Base-by-base conservation (phyloP, 2,329 filamentous ascomycete species). In the Phyllosticta citribraziliensis region DNA sequence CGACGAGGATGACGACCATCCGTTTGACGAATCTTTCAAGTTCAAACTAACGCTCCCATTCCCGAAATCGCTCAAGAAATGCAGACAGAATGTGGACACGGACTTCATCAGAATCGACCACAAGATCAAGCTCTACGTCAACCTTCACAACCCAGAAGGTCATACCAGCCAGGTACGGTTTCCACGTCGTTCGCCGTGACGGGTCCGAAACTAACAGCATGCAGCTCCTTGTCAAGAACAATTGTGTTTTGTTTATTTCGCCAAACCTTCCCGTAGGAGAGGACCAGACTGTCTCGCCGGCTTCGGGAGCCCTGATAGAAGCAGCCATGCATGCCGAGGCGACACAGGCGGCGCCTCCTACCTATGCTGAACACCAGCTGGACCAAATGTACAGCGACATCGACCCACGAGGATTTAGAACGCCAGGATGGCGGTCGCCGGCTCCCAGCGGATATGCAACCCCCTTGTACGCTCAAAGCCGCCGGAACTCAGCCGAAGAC, bases 231-330 rank as follows among this genome's bases (percentile, higher is more conserved):
- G 93, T 93, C 55, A 94, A 91, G 52, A 84, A 97, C 33, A 92
- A 94, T 1, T 84, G 97, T 17, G 91, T 91, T 60, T 87, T 99
- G 50, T 97, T 96, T 75, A 97, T 97, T 66, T 99, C 94, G 5
- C 93, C 94, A 0, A 94, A 94, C 70, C 85, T 96, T 68, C 88
- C 91, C 0, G 84, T 97, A 47, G 90, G 94, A 68, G 91, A 96
- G 58, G 84, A 93, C 63, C 94, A 96, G 67, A 63, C 69, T 2
- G 69, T 74, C 63, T 33, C 47, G 20, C 63, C 70, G 0, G 69
- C 73, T 62, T 66, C 69, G 20, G 61, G 55, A 3, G 50, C 55
- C 3, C 25, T 40, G 14, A 52, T 63, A 6, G 56, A 56, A 52
- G 52, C 75, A 35, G 71, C 76, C 10, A 78, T 82, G 53, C 78